Evolutionary conservation across 2,329 filamentous ascomycete species (phyloP), one percentile per base, ranked within the genome.

Genomic region (Penicillium expansum): DNA sequence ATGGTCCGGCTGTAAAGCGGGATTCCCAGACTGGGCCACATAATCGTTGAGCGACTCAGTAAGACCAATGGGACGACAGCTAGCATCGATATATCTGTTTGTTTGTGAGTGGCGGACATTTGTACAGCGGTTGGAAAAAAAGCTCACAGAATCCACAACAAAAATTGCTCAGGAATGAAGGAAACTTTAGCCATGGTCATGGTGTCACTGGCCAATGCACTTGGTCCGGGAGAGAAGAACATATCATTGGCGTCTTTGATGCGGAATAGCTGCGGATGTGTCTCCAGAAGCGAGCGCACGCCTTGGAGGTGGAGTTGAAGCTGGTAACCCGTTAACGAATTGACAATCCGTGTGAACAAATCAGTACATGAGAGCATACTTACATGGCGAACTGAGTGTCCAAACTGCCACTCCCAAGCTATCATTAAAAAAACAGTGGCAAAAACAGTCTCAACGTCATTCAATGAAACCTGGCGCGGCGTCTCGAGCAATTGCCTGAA

Each of bases 391-490:
- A 69, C 63, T 10, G 67, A 74, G 39, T 72, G 62, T 9, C 71
- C 72, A 50, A 73, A 75, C 42, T 73, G 69, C 70, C 70, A 73
- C 56, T 73, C 71, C 43, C 71, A 73, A 0, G 63, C 64, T 16
- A 74, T 62, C 69, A 75, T 74, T 33, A 74, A 57, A 24, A 73
- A 75, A 64, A 73, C 72, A 2, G 68, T 72, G 4, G 68, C 67
- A 39, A 75, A 73, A 33, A 74, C 69, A 13, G 65, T 71, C 55
- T 74, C 69, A 7, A 74, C 47, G 44, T 72, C 71, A 20, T 56
- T 56, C 2, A 66, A 56, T 5, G 69, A 69, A n/a, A 71, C 62
- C 7, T 64, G 56, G 7, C 64, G 63, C 16, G 67, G 66, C 2
- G 65, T 67, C 48, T 72, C 71, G 8, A 74, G 63, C 1, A 70